Base-by-base conservation (phyloP, 208 protist genomes). In the Angomonas ambiguus region DNA sequence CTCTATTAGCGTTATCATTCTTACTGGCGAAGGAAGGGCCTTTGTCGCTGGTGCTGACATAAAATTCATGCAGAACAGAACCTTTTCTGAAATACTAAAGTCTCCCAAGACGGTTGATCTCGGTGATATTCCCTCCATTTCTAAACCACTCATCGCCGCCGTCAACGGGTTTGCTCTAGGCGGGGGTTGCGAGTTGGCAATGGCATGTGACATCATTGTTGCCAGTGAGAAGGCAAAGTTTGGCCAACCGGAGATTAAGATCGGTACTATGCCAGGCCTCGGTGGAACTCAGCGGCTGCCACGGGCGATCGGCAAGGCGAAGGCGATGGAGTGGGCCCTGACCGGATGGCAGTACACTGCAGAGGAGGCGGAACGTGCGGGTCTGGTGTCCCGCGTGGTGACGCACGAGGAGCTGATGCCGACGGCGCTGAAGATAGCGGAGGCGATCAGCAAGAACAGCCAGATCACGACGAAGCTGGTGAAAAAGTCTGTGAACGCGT, bases 31-130 rank as follows among this genome's bases (percentile, higher is more conserved):
- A 30, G 88, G 95, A 8, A 94, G 97, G 42, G 91, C 97, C 0
- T 99, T 99, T 72, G 96, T 97, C 34, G 95, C 96, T 3, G 97
- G 97, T 48, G 97, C 97, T 1, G 96, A 99, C 74, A 98, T 98
- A 66, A 98, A 98, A 72, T 77, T 92, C 59, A 98, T 99, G 96
- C 63, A 71, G 49, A 68, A 80, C 13, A 62, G 74, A 55, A 81
- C 32, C 30, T 96, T 93, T 58, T 70, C 81, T 31, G 91, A 98
- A 8, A 76, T 79, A 30, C 79, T 95, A 60, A 75, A 82, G 32
- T 56, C 66, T 30, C 81, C 94, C 75, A 82, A 96, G 33, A 66
- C 75, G 24, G 51, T n/a, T 0, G 49, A 55, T 8, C 20, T 55
- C 8, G 35, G 13, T 16, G 53, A 25, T 28, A 16, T 59, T 5